A percentile compares a stretch with the other conserved stretches of the same genome.
Evolutionary conservation across 1,139 yeast species (phyloP).

Genomic region (Debaryomyces nepalensis): DNA sequence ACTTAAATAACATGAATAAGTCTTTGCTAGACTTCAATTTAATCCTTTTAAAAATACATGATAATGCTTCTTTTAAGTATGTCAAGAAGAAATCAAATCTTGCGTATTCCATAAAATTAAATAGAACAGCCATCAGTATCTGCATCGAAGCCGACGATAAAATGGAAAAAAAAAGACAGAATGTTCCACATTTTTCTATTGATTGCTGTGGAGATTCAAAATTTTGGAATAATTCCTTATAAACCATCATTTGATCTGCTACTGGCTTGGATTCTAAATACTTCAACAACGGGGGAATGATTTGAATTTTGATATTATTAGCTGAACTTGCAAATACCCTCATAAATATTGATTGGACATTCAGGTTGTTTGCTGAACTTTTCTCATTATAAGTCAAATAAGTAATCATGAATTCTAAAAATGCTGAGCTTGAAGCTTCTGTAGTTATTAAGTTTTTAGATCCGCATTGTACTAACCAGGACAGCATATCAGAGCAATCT

Average conservation of each 20-base stretch:
- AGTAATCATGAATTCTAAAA: conserved; percentile 21
- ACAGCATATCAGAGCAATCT: conserved; percentile 41
- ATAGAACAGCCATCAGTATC: conserved; percentile 36
- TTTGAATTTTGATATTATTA: conserved; percentile 23
- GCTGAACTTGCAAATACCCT: conserved; percentile 22
- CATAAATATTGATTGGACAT: conserved; percentile 19
- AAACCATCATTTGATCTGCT: conserved; percentile 31
- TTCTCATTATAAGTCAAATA: conserved; percentile 13
- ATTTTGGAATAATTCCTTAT: conserved; percentile 32
- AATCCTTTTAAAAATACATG: conserved; percentile 23
- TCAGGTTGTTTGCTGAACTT: conserved; percentile 16
- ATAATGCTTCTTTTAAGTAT: conserved; percentile 33
- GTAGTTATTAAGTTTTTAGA: conserved; percentile 32
- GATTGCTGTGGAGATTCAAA: conserved; percentile 41
- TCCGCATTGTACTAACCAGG: conserved; percentile 39
- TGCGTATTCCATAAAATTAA: conserved; percentile 48
- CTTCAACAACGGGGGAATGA: conserved; percentile 16
- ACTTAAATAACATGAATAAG: conserved; percentile 33
- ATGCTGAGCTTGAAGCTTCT: conserved; percentile 24
- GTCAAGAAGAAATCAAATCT: conserved; percentile 34
- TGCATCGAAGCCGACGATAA: conserved; percentile 35
- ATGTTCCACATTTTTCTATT: conserved; percentile 46
- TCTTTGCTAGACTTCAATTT: conserved; percentile 20
- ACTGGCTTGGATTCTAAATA: conserved; percentile 12
- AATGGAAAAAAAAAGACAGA: conserved; percentile 37